Conservation (phyloP, 2,329 filamentous ascomycete genomes). For the Pseudocercospora crystallina region DNA sequence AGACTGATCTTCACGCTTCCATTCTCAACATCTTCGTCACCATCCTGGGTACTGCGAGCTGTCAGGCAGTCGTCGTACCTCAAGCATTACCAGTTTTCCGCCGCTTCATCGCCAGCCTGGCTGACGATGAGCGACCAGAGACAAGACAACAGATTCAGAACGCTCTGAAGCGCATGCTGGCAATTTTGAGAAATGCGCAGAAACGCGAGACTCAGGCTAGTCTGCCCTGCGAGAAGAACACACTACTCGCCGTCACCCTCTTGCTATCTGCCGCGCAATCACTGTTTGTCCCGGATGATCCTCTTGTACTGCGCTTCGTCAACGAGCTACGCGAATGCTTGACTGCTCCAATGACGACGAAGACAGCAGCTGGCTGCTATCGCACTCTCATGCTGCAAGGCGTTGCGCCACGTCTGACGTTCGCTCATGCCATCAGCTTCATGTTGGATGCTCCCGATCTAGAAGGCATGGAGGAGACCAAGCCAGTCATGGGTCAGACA, state of each 20-base stretch:
- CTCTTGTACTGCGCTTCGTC: conserved; percentile 71
- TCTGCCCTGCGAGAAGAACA: conserved; percentile 88
- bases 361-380: conserved; percentile 86
- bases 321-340: conserved; percentile 84
- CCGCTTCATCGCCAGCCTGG: conserved; percentile 79
- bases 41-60: conserved; percentile 81
- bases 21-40: conserved; percentile 96
- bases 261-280: conserved; percentile 70
- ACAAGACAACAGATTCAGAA: conserved; percentile 73
- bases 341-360: conserved; percentile 75
- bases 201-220: conserved; percentile 75
- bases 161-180: conserved; percentile 77
- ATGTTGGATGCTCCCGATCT: conserved; percentile 61
- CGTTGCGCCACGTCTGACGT: conserved; percentile 66
- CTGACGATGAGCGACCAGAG: conserved; percentile 42
- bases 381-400: conserved; percentile 77
- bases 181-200: conserved; percentile 74
- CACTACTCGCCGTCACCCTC: conserved; percentile 82
- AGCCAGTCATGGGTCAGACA: conserved; percentile 68
- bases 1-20: conserved; percentile 91
- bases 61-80: conserved; percentile 85
- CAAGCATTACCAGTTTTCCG: conserved; percentile 89
- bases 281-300: conserved; percentile 71
- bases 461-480: conserved; percentile 77
- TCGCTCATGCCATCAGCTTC: conserved; percentile 72